Percentiles rank a stretch among this genome's conserved stretches.
These are phyloP conservation scores for Escovopsis sp. DNA, from an alignment of 2,329 filamentous ascomycete genomes.

Conservation along the genomic window DNA sequence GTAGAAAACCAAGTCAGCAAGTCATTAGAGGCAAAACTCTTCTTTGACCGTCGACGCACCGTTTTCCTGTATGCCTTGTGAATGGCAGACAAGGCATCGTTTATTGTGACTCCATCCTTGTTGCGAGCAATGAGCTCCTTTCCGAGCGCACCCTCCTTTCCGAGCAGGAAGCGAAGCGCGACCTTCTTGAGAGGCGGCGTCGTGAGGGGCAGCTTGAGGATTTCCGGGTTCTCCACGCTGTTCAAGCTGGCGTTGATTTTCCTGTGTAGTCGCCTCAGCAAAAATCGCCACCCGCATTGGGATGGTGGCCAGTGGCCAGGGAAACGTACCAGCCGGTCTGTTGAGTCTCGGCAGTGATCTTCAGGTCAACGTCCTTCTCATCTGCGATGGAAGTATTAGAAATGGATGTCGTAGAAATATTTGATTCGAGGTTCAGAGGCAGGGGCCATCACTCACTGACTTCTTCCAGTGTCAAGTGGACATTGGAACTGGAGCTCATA, in stretches of 20 bases:
- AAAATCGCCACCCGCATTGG: neutral
- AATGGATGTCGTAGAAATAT: neutral
- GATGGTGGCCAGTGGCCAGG: neutral
- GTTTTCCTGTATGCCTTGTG: slow-evolving; percentile 96
- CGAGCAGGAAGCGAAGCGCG: slow-evolving; percentile 80
- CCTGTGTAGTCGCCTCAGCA: slow-evolving; percentile 34
- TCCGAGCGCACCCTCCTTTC: slow-evolving; percentile 62
- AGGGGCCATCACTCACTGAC: slow-evolving; percentile 45
- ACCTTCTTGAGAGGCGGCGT: slow-evolving; percentile 84
- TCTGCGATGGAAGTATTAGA: slow-evolving; percentile 34
- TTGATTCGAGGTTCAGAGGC: neutral
- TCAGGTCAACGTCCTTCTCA: slow-evolving; percentile 54
- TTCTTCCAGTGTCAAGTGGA: slow-evolving; percentile 63
- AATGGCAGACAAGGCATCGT: slow-evolving; percentile 90
- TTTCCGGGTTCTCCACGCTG: slow-evolving; percentile 67
- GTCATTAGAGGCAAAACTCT: neutral
- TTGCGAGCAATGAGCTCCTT: slow-evolving; percentile 81
- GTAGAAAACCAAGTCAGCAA: slow-evolving; percentile 2
- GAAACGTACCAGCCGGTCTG: slow-evolving; percentile 67
- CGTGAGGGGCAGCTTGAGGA: slow-evolving; percentile 68
- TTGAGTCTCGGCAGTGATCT: slow-evolving; percentile 71
- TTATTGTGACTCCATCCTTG: slow-evolving; percentile 89
- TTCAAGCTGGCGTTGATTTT: slow-evolving; percentile 81
- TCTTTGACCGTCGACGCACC: slow-evolving; percentile 36
- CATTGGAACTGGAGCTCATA: slow-evolving; percentile 56